These are phyloP conservation scores for Parascedosporium putredinis DNA, from an alignment of 2,329 filamentous ascomycete species.

Conservation along the genomic window DNA sequence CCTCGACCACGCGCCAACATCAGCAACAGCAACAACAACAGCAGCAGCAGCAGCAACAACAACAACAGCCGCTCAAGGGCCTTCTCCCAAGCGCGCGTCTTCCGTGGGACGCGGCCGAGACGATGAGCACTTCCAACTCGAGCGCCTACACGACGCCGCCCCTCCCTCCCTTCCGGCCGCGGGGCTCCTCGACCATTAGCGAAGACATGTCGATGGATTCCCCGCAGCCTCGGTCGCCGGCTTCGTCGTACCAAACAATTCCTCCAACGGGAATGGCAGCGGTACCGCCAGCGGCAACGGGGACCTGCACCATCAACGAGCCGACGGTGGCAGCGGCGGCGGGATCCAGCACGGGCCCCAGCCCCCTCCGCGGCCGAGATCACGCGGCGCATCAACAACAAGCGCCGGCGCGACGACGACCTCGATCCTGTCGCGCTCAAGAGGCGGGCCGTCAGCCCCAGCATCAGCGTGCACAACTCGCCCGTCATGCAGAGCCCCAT, in stretches of 20 bases:
- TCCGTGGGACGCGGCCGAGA: constrained; percentile 8
- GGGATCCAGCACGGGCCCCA: constrained; percentile 20
- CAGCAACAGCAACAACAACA: constrained; percentile 4
- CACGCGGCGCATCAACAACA: constrained; percentile 66
- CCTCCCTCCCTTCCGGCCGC: constrained; percentile 50
- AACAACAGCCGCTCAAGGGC: background rate
- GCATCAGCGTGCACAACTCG: constrained; percentile 83
- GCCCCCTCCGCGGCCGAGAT: constrained; percentile 61
- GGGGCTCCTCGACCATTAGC: constrained; percentile 50
- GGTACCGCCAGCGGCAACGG: constrained; percentile 10
- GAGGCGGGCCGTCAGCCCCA: constrained; percentile 79
- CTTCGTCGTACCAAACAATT: constrained; percentile 17
- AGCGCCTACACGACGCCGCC: constrained; percentile 55
- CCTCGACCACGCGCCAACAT: background rate
- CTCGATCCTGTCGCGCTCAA: constrained; percentile 85
- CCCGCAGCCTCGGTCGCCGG: constrained; percentile 31
- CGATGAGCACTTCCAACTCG: constrained; percentile 45
- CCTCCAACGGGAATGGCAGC: no score
- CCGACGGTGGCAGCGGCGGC: constrained; percentile 9
- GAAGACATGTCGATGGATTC: constrained; percentile 68
- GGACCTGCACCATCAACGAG: constrained; percentile 11
- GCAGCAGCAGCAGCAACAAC: constrained; percentile 3
- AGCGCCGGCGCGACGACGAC: constrained; percentile 83
- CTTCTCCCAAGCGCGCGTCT: constrained; percentile 8
- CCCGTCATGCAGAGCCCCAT: constrained; percentile 78